Base-by-base conservation (phyloP, 352 stramenopile genomes). In the Pythium rhizo-oryzae region DNA sequence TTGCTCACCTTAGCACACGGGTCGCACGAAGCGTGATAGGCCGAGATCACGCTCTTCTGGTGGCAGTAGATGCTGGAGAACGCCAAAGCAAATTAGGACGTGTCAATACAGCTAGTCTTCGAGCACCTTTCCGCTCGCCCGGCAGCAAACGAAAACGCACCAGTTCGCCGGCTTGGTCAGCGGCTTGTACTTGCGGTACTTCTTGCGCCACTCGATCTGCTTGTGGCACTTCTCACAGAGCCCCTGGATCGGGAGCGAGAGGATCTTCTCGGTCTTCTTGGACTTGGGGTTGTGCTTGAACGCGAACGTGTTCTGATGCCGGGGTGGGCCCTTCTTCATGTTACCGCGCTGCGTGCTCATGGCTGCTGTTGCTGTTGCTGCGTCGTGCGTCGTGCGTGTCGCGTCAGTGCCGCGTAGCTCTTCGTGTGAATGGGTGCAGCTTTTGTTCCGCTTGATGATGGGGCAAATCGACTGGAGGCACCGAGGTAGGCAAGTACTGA, bases 121-220 rank as follows among this genome's bases (percentile, higher is more conserved):
- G n/a, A n/a, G n/a, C n/a, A n/a, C n/a, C n/a, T n/a, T n/a, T n/a
- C n/a, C n/a, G n/a, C n/a, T 50, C 19, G 50, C 12, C 54, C 56
- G 57, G 25, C 12, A 28, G 25, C 37, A 56, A 46, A 62, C 24
- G 5, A 39, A 43, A 46, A 59, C 78, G 69, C 75, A 95, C 87
- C 87, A 99, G 44, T 90, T 98, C 21, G 78, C 89, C 18, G 95
- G 95, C 81, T 98, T 89, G 47, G 95, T 98, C 49, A 98, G 76
- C 52, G 97, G 97, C 70, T 98, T 99, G 84, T 99, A 99, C 78
- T 99, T 99, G 76, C 97, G 90, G 82, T 99, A 99, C 74, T 99
- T 98, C 85, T 99, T 99, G 65, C 96, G 84, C 97, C 97, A 99
- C 76, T 99, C 97, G 70, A 99, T 98, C 80, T 99, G 97, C 54